A percentile compares a stretch with the other conserved stretches of the same genome.
Conservation (phyloP, 2,329 filamentous ascomycete genomes). For the Fusarium staphyleae region DNA sequence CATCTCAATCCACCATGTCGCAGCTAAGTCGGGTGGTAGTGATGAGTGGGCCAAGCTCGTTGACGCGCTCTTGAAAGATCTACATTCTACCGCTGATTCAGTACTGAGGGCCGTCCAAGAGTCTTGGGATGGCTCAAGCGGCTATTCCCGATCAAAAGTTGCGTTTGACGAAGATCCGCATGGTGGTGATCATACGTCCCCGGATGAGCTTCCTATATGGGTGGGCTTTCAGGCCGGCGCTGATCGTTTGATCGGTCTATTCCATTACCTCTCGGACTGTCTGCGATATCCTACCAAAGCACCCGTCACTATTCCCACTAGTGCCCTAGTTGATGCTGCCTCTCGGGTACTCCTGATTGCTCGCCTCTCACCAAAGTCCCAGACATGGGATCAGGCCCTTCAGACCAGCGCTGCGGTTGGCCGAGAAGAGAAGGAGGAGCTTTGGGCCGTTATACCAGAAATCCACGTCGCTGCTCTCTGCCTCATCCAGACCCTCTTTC, state of each 20-base stretch:
- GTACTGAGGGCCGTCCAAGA: slow-evolving; percentile 82
- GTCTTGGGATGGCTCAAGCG: slow-evolving; percentile 76
- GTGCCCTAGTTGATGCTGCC: slow-evolving; percentile 71
- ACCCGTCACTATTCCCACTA: slow-evolving; percentile 71
- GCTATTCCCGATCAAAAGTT: slow-evolving; percentile 53
- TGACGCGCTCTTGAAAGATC: slow-evolving; percentile 65
- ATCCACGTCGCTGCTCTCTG: slow-evolving; percentile 76
- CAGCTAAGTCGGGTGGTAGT: slow-evolving; percentile 77
- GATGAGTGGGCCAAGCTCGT: slow-evolving; percentile 81
- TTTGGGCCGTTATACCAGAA: slow-evolving; percentile 76
- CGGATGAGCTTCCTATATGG: slow-evolving; percentile 72
- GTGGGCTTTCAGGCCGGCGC: slow-evolving; percentile 75
- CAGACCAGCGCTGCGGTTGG: slow-evolving; percentile 75
- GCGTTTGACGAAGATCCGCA: slow-evolving; percentile 55
- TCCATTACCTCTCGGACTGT: slow-evolving; percentile 70
- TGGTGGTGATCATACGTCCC: slow-evolving; percentile 54
- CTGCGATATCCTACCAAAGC: slow-evolving; percentile 70
- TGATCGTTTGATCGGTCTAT: slow-evolving; percentile 70
- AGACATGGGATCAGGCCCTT: slow-evolving; percentile 57
- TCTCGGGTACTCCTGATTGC: slow-evolving; percentile 73
- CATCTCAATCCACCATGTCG: slow-evolving; percentile 78
- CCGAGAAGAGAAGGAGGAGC: slow-evolving; percentile 80
- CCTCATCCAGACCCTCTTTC: slow-evolving; percentile 64
- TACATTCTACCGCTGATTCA: slow-evolving; percentile 76
- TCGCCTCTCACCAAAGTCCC: slow-evolving; percentile 57